phyloP scores from a whole-genome alignment of 805 yeast species.

The Jamesozyma piceae region DNA sequence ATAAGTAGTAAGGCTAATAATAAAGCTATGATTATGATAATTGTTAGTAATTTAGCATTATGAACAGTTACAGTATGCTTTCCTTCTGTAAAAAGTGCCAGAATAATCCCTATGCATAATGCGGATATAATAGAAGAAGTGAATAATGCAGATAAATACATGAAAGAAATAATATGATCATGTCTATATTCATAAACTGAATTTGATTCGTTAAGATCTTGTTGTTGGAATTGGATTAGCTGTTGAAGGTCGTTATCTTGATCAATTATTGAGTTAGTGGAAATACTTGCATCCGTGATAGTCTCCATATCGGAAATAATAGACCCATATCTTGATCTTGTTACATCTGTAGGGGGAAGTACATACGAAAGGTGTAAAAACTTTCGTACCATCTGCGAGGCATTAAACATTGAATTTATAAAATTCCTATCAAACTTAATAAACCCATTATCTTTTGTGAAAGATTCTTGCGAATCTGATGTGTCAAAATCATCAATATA shows the following conservation, averaged over 20 bases:
- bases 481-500: slow-evolving; percentile 7
- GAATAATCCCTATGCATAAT: slow-evolving; percentile 20
- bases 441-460: slow-evolving; percentile 15
- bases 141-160: slow-evolving; percentile 21
- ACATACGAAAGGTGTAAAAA: slow-evolving; percentile 1
- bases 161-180: slow-evolving; percentile 25
- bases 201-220: slow-evolving; percentile 18
- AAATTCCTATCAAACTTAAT: slow-evolving; percentile 19
- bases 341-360: not conserved
- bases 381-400: slow-evolving; percentile 12
- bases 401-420: slow-evolving; percentile 16
- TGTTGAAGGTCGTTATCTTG: slow-evolving; percentile 13
- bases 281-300: not conserved
- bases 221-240: slow-evolving; percentile 11
- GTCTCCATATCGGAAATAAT: slow-evolving; percentile 1
- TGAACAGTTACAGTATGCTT: slow-evolving; percentile 14
- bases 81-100: slow-evolving; percentile 19
- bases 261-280: not conserved
- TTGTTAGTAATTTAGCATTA: slow-evolving; percentile 12
- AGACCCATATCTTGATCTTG: slow-evolving; percentile 4
- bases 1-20: slow-evolving; percentile 20
- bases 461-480: slow-evolving; percentile 2
- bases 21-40: slow-evolving; percentile 17
- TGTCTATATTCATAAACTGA: slow-evolving; percentile 24
- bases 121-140: slow-evolving; percentile 24